These are phyloP conservation scores for Elsinoe ampelina DNA, from an alignment of 2,329 filamentous ascomycete species.

Conservation along the genomic window DNA sequence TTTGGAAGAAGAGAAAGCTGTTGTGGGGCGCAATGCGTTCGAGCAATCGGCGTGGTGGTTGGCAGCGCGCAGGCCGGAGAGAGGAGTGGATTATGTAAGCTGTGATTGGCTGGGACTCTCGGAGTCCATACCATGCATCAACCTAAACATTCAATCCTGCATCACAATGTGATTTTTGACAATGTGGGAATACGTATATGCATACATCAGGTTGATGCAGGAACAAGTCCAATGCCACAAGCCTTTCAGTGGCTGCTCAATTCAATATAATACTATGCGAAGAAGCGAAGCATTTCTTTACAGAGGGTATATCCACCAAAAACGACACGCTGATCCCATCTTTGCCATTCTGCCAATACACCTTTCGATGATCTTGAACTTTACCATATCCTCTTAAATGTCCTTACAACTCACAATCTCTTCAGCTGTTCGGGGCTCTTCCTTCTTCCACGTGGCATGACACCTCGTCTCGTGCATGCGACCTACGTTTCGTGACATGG, in stretches of 20 bases:
- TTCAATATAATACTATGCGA: neutral
- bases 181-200: neutral
- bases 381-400: too few relatives aligned
- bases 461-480: too few relatives aligned
- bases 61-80: neutral
- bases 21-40: neutral
- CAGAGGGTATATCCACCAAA: conserved; percentile 12
- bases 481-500: too few relatives aligned
- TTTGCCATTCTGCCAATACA: neutral
- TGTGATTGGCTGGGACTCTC: neutral
- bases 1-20: neutral
- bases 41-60: neutral
- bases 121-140: neutral
- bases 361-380: too few relatives aligned
- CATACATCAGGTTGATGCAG: too few relatives aligned
- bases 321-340: neutral
- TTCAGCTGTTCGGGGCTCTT: too few relatives aligned
- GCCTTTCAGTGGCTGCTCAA: too few relatives aligned
- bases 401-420: too few relatives aligned
- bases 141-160: neutral
- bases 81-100: conserved; percentile 3
- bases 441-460: too few relatives aligned
- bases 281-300: conserved; percentile 1
- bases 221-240: too few relatives aligned
- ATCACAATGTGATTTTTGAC: neutral